These are phyloP conservation scores for Cutaneotrichosporon cyanovorans DNA, from an alignment of 1,284 basidiomycete species.

Conservation along the genomic window DNA sequence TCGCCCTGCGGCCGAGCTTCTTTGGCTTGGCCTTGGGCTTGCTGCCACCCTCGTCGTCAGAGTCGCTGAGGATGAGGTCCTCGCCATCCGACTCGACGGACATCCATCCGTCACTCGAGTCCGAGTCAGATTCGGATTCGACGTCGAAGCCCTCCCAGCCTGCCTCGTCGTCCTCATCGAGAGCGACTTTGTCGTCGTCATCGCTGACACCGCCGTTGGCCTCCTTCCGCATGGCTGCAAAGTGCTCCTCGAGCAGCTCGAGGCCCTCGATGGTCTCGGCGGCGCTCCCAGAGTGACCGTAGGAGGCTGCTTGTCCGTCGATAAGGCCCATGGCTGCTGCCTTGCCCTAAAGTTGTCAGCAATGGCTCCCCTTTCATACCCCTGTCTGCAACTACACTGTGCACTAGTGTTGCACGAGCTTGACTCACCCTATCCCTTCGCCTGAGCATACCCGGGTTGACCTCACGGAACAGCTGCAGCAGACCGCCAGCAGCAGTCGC, in stretches of 20 bases:
- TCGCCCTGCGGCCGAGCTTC: conserved; percentile 30
- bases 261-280: conserved; percentile 82
- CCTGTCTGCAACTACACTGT: no score
- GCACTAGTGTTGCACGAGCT: no score
- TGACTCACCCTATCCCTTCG: conserved; percentile 67
- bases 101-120: conserved; percentile 73
- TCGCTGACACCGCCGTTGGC: conserved; percentile 51
- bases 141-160: conserved; percentile 91
- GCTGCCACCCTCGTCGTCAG: conserved; percentile 62
- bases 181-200: conserved; percentile 43
- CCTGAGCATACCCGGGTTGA: conserved; percentile 90
- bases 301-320: conserved; percentile 63
- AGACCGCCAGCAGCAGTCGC: conserved; percentile 79
- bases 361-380: no score
- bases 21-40: conserved; percentile 23
- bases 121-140: conserved; percentile 60
- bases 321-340: conserved; percentile 67
- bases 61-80: conserved; percentile 72
- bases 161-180: conserved; percentile 55
- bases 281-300: conserved; percentile 65
- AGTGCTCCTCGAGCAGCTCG: conserved; percentile 80
- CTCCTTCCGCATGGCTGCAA: conserved; percentile 61
- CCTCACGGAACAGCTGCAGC: conserved; percentile 87
- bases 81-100: conserved; percentile 68
- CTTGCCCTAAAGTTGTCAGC: conserved; percentile 57